Evolutionary conservation across 176 grass and related monocot species (phyloP), one percentile per base, ranked within the genome.

Genomic region (Rhynchospora tenuis): DNA sequence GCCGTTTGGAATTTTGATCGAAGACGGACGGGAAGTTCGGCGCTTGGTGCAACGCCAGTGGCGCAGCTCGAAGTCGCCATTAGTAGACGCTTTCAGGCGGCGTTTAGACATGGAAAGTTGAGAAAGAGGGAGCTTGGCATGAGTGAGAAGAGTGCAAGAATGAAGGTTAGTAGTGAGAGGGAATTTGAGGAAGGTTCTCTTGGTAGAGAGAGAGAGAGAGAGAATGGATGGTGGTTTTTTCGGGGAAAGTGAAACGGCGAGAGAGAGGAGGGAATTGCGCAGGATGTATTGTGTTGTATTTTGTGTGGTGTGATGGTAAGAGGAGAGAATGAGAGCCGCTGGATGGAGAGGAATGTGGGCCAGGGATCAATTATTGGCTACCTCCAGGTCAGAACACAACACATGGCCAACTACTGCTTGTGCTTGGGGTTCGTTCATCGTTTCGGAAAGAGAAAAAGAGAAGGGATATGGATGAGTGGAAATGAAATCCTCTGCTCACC

Each of bases 61-160:
- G 38, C 82, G 88, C 6, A 95, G 84, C 84, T 95, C 86, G 84
- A 95, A 95, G 42, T 92, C 88, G 44, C 72, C 93, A 54, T 74
- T 83, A 31, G 54, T 26, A 45, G 81, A 85, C 67, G 84, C 60
- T 84, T 57, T 62, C 47, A 48, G 88, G 79, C 73, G 74, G 84
- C 42, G 85, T 81, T 68, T 73, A 84, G 67, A 59, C 82, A 84
- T 73, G 66, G 60, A 17, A 16, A 16, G 11, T 22, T 26, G 59
- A 38, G 68, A 59, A 60, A 74, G 23, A n/a, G 46, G 28, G 14
- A 20, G 31, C 27, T 16, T 4, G 15, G 26, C 28, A 7, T 64
- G 15, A 82, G 79, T 87, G 60, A 47, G 64, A 58, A 29, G n/a
- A 29, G 68, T 64, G 50, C 62, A 60, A 6, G 23, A 86, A 83